A percentile compares a stretch with the other conserved stretches of the same genome.
Conservation (phyloP, 371 early-diverging fungal species). For the Parasitella parasitica region DNA sequence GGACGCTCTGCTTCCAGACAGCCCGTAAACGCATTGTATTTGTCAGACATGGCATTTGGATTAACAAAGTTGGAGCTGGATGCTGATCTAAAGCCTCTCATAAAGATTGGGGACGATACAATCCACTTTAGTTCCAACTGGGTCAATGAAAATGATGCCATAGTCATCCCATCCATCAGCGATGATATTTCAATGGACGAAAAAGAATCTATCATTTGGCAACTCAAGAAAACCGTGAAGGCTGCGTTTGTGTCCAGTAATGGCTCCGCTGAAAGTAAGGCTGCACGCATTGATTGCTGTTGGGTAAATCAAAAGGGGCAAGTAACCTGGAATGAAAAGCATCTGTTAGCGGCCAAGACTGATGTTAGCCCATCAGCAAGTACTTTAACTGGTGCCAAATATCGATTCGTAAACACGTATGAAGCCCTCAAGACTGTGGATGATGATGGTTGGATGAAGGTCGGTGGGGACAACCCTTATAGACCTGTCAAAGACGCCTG, state of each 20-base stretch:
- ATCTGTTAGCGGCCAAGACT: not conserved
- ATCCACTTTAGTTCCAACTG: conserved; percentile 50
- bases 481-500: conserved; percentile 16
- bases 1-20: conserved; percentile 20
- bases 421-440: conserved; percentile 20
- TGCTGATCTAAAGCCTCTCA: conserved; percentile 34
- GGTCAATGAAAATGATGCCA: conserved; percentile 57
- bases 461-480: conserved; percentile 21
- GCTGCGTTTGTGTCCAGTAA: conserved; percentile 17
- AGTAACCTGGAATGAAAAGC: conserved; percentile 48
- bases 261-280: conserved; percentile 16
- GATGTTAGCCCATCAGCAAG: not conserved
- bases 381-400: not conserved
- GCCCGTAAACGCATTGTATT: conserved; percentile 58
- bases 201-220: conserved; percentile 49
- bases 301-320: conserved; percentile 60
- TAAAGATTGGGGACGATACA: conserved; percentile 30
- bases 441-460: conserved; percentile 36
- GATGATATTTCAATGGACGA: conserved; percentile 50
- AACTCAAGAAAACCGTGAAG: conserved; percentile 42
- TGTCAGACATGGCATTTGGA: conserved; percentile 58
- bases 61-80: conserved; percentile 52
- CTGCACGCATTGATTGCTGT: conserved; percentile 57
- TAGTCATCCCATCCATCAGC: conserved; percentile 44
- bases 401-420: conserved; percentile 19